phyloP scores from a whole-genome alignment of 352 stramenopile genomes.

The Pythium oligandrum region DNA sequence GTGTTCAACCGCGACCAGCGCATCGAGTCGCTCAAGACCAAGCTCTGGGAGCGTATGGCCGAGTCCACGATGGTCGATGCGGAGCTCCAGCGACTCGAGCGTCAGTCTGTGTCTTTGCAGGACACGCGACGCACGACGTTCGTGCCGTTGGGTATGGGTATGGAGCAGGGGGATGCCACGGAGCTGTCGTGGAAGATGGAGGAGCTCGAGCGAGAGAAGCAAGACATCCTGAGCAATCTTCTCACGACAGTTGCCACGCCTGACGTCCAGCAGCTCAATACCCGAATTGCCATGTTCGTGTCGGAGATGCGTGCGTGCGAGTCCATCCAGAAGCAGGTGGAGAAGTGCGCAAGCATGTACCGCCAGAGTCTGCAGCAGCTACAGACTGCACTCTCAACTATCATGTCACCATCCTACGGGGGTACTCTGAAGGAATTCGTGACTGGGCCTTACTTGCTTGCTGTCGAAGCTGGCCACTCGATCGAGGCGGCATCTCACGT shows the following conservation, averaged over 20 bases:
- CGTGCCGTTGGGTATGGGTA: neutral
- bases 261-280: constrained; percentile 57
- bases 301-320: constrained; percentile 67
- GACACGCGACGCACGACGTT: constrained; percentile 40
- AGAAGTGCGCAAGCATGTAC: constrained; percentile 48
- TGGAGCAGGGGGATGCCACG: constrained; percentile 11
- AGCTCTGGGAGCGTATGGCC: constrained; percentile 48
- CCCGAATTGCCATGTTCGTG: constrained; percentile 70
- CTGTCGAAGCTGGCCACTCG: constrained; percentile 64
- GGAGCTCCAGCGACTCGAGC: constrained; percentile 53
- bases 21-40: constrained; percentile 46
- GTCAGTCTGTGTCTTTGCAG: constrained; percentile 43
- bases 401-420: constrained; percentile 65
- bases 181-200: constrained; percentile 32
- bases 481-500: constrained; percentile 52
- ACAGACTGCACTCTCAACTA: constrained; percentile 50
- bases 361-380: constrained; percentile 62
- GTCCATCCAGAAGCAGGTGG: constrained; percentile 67
- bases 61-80: constrained; percentile 44
- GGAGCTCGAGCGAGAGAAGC: constrained; percentile 53
- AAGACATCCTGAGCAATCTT: constrained; percentile 43
- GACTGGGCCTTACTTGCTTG: constrained; percentile 53
- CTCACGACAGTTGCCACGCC: constrained; percentile 38
- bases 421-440: constrained; percentile 66
- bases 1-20: constrained; percentile 44